These are phyloP conservation scores for Cladophialophora carrionii DNA, from an alignment of 2,329 filamentous ascomycete species.

Conservation along the genomic window DNA sequence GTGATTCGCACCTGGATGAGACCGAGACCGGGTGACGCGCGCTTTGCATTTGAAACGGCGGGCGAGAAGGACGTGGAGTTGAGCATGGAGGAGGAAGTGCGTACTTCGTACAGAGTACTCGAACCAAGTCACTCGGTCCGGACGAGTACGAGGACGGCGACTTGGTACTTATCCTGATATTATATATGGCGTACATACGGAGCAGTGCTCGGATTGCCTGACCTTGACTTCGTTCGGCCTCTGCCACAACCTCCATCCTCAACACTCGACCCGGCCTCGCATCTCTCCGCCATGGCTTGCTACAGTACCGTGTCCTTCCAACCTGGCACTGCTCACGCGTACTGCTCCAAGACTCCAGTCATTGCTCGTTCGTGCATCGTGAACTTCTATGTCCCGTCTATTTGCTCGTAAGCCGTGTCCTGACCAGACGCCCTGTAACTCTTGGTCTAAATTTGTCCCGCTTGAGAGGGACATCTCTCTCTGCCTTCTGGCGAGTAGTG, in stretches of 20 bases:
- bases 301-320: neutral
- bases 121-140: neutral
- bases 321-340: neutral
- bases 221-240: neutral
- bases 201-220: neutral
- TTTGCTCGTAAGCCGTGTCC: slow-evolving; percentile 1
- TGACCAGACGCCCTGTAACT: neutral
- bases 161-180: neutral
- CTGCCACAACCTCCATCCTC: neutral
- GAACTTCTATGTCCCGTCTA: slow-evolving; percentile 1
- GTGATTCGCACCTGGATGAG: neutral
- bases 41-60: neutral
- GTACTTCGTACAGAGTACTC: neutral
- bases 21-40: neutral
- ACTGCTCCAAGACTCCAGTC: neutral
- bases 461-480: neutral
- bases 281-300: neutral
- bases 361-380: slow-evolving; percentile 1
- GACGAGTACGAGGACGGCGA: too few species aligned
- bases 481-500: neutral
- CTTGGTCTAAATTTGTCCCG: neutral
- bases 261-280: too few species aligned
- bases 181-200: neutral
- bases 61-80: neutral
- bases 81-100: neutral